These are phyloP conservation scores for Pichia inconspicua DNA, from an alignment of 1,139 yeast species.

Conservation along the genomic window DNA sequence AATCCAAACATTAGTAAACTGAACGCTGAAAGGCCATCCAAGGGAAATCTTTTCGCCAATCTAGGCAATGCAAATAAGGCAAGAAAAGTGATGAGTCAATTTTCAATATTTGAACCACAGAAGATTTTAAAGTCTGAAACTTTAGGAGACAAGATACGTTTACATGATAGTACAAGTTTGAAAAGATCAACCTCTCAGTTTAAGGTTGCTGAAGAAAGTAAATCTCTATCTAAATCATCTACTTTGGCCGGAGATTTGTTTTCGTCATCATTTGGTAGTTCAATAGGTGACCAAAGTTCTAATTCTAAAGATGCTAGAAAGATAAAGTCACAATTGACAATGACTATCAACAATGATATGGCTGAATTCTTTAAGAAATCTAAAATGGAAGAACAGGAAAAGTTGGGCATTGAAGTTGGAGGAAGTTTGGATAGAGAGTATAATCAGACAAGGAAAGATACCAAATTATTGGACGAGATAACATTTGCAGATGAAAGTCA, in stretches of 20 bases:
- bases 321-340: constrained; percentile 12
- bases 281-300: not conserved
- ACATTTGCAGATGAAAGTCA: constrained; percentile 1
- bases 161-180: constrained; percentile 9
- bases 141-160: not conserved
- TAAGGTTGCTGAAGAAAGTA: not conserved
- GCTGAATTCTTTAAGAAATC: constrained; percentile 13
- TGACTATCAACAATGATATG: constrained; percentile 10
- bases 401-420: constrained; percentile 5
- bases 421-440: not conserved
- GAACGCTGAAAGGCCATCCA: not conserved
- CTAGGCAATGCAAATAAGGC: constrained; percentile 15
- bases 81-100: constrained; percentile 12
- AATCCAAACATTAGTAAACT: not conserved
- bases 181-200: constrained; percentile 7
- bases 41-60: not conserved
- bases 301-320: constrained; percentile 1
- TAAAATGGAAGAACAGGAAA: constrained; percentile 10
- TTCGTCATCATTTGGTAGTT: not conserved
- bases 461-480: not conserved
- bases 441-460: too few species aligned
- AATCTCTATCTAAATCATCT: constrained; percentile 8
- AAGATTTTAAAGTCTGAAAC: not conserved
- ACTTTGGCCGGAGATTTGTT: constrained; percentile 5
- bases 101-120: constrained; percentile 5